phyloP scores from a whole-genome alignment of 2,329 filamentous ascomycete genomes.

The Xylariales sp. region DNA sequence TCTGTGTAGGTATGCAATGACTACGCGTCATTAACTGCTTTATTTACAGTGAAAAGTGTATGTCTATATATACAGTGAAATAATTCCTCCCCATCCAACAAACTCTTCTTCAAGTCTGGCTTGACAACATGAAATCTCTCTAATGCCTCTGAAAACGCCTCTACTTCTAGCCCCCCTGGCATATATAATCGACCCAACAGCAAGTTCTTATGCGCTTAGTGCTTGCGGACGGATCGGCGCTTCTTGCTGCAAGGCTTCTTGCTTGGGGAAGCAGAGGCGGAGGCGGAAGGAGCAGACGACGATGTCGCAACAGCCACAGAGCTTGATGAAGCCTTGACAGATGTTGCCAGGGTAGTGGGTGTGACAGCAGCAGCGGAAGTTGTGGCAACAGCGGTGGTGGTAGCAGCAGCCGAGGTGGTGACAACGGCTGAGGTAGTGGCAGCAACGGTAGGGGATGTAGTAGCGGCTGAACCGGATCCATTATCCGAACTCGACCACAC shows the following conservation, averaged over 20 bases:
- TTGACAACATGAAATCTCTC: neutral
- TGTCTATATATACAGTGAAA: slow-evolving; percentile 9
- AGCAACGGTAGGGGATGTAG: neutral
- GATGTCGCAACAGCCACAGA: neutral
- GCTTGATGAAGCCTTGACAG: slow-evolving; percentile 4
- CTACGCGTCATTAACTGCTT: too few species aligned
- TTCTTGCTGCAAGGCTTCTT: slow-evolving; percentile 3
- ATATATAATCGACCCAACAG: neutral
- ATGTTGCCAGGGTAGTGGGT: slow-evolving; percentile 6
- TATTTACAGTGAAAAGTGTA: too few species aligned
- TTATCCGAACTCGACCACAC: slow-evolving; percentile 7
- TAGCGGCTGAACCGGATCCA: neutral
- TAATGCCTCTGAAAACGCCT: neutral
- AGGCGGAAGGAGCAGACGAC: neutral
- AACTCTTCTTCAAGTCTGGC: slow-evolving; percentile 4
- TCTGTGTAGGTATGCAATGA: too few species aligned
- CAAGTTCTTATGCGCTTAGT: neutral
- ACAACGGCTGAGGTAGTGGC: neutral
- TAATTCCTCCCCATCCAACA: slow-evolving; percentile 1
- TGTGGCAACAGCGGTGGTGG: slow-evolving; percentile 1
- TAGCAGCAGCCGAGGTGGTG: neutral
- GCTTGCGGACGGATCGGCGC: neutral
- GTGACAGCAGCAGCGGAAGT: neutral
- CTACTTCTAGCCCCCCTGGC: neutral
- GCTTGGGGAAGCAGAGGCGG: neutral